These are phyloP conservation scores for Neostapfia colusana DNA, from an alignment of 176 grass and related monocot species.

Conservation along the genomic window DNA sequence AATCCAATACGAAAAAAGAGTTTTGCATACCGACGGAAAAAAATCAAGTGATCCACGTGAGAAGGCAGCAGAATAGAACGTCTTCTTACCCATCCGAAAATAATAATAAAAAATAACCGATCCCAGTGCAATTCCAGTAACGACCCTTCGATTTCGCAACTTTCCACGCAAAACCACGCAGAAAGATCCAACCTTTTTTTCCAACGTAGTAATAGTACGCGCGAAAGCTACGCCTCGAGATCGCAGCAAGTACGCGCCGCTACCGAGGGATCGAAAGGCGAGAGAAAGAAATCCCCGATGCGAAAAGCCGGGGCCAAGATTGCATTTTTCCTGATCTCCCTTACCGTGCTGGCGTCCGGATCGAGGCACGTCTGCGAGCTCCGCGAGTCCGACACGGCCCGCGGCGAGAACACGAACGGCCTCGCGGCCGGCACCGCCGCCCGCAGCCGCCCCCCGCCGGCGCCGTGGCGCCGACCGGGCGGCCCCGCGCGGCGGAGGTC, in stretches of 20 bases:
- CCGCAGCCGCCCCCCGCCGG: conserved; percentile 28
- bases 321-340: neutral
- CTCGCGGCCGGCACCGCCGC: conserved; percentile 22
- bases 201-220: neutral
- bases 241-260: neutral
- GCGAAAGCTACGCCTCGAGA: conserved; percentile 9
- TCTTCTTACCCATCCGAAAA: neutral
- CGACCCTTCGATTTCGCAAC: conserved; percentile 5
- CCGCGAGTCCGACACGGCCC: conserved; percentile 73
- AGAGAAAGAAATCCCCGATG: neutral
- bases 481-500: neutral
- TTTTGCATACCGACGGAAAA: neutral
- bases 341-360: conserved; percentile 91
- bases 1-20: neutral
- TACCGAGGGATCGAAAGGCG: too few relatives aligned
- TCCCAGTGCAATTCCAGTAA: conserved; percentile 12
- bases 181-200: neutral
- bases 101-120: neutral
- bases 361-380: conserved; percentile 94
- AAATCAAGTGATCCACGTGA: neutral
- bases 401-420: conserved; percentile 60
- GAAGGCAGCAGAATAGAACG: neutral
- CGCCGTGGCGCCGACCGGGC: conserved; percentile 14
- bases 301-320: neutral
- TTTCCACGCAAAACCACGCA: neutral